Conservation (phyloP, 2,329 filamentous ascomycete species). For the Trichophyton simii region DNA sequence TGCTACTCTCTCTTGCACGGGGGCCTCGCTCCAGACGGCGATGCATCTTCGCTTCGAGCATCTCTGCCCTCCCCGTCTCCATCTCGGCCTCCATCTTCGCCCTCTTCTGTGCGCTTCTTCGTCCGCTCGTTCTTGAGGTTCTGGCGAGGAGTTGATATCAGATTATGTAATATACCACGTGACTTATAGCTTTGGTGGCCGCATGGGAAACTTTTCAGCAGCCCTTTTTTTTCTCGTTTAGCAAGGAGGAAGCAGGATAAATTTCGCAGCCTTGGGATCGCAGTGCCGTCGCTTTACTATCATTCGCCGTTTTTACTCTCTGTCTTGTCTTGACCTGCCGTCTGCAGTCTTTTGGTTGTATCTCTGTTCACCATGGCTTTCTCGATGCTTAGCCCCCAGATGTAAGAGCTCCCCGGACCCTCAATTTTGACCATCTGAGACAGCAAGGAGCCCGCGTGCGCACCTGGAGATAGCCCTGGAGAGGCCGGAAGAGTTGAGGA, state of each 20-base stretch:
- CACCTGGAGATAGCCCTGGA: neutral
- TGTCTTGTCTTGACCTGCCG: neutral
- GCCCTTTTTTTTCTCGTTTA: neutral
- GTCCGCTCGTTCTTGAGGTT: neutral
- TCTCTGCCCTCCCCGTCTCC: neutral
- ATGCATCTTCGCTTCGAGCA: neutral
- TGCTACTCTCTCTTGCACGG: neutral
- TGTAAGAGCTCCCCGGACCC: slow-evolving; percentile 13
- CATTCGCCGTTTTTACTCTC: neutral
- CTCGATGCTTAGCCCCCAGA: slow-evolving; percentile 20
- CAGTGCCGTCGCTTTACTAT: neutral
- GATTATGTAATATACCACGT: neutral
- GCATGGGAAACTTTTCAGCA: neutral
- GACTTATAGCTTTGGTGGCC: slow-evolving; percentile 1
- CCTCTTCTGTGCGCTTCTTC: neutral
- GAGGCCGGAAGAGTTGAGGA: neutral
- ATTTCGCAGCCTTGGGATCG: neutral
- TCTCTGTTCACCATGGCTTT: slow-evolving; percentile 3
- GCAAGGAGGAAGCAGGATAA: too few species aligned
- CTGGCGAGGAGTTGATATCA: neutral
- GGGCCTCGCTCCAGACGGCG: neutral
- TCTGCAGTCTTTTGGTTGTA: neutral
- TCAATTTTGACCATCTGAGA: neutral
- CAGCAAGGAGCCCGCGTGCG: neutral
- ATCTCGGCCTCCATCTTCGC: neutral